Percentiles rank a stretch among this genome's conserved stretches.
These are phyloP conservation scores for Mucor circinelloides DNA, from an alignment of 371 early-diverging fungal genomes.

Conservation along the genomic window DNA sequence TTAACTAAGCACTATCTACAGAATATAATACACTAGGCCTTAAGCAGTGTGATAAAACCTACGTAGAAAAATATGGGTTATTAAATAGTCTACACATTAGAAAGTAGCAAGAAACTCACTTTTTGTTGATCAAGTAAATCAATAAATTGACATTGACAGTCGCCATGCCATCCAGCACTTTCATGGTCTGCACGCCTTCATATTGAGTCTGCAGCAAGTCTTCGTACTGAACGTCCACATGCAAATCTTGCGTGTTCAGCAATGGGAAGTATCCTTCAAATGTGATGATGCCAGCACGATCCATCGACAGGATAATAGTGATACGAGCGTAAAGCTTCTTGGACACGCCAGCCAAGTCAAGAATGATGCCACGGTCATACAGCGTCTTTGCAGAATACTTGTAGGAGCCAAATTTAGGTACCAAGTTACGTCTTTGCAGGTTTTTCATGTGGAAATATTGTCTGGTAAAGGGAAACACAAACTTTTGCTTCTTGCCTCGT, in stretches of 20 bases:
- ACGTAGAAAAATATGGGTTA: neutral
- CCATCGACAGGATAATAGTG: slow-evolving; percentile 88
- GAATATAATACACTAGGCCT: neutral
- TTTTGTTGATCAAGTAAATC: slow-evolving; percentile 95
- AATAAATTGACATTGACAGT: slow-evolving; percentile 96
- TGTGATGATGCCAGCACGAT: slow-evolving; percentile 88
- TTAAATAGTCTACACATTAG: neutral
- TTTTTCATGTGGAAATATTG: slow-evolving; percentile 95
- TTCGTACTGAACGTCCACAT: slow-evolving; percentile 87
- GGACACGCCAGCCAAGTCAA: slow-evolving; percentile 79
- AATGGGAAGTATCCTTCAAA: slow-evolving; percentile 85
- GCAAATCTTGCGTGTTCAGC: slow-evolving; percentile 71
- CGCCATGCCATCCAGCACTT: slow-evolving; percentile 88
- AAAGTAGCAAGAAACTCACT: slow-evolving; percentile 60
- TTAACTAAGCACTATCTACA: neutral
- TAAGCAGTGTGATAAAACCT: slow-evolving; percentile 23
- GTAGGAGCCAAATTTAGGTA: slow-evolving; percentile 97
- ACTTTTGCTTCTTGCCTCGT: slow-evolving; percentile 75
- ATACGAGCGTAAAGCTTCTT: slow-evolving; percentile 89
- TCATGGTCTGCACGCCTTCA: slow-evolving; percentile 89
- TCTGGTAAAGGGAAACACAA: slow-evolving; percentile 82
- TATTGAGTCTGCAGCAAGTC: slow-evolving; percentile 93
- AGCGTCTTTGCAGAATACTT: slow-evolving; percentile 96
- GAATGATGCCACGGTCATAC: slow-evolving; percentile 90
- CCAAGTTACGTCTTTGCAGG: slow-evolving; percentile 80